Conservation (phyloP, 2,329 filamentous ascomycete species). For the Capronia coronata region DNA sequence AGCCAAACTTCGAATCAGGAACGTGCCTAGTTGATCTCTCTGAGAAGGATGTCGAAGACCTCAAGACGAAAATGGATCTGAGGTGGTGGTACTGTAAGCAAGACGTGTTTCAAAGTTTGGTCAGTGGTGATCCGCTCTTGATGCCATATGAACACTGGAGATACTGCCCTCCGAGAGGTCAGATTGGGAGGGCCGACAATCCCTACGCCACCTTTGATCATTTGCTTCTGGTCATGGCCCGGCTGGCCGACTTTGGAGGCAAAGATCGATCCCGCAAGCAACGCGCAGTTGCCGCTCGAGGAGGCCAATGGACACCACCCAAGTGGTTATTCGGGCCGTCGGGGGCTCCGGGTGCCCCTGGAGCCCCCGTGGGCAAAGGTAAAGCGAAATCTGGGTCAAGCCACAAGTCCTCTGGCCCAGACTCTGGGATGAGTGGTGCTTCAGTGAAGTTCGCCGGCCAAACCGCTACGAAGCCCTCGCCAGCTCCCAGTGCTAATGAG, state of each 20-base stretch:
- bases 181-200: constrained; percentile 68
- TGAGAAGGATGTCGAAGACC: constrained; percentile 64
- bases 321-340: constrained; percentile 29
- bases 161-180: constrained; percentile 79
- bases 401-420: neutral
- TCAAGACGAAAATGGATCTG: constrained; percentile 74
- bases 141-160: constrained; percentile 75
- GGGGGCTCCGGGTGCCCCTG: constrained; percentile 35
- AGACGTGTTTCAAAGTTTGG: constrained; percentile 82
- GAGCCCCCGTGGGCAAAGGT: neutral
- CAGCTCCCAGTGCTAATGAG: constrained; percentile 22
- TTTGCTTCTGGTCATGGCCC: constrained; percentile 70
- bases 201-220: constrained; percentile 88
- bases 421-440: constrained; percentile 12
- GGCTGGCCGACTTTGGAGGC: constrained; percentile 70
- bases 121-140: constrained; percentile 81
- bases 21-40: constrained; percentile 32
- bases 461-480: constrained; percentile 14
- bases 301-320: constrained; percentile 50
- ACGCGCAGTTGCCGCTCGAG: constrained; percentile 55
- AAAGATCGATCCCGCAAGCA: constrained; percentile 74
- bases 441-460: constrained; percentile 19
- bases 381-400: neutral
- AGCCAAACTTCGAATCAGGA: constrained; percentile 27
- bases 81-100: constrained; percentile 97